These are phyloP conservation scores for Xylariaceae sp. DNA, from an alignment of 2,329 filamentous ascomycete genomes.

Conservation along the genomic window DNA sequence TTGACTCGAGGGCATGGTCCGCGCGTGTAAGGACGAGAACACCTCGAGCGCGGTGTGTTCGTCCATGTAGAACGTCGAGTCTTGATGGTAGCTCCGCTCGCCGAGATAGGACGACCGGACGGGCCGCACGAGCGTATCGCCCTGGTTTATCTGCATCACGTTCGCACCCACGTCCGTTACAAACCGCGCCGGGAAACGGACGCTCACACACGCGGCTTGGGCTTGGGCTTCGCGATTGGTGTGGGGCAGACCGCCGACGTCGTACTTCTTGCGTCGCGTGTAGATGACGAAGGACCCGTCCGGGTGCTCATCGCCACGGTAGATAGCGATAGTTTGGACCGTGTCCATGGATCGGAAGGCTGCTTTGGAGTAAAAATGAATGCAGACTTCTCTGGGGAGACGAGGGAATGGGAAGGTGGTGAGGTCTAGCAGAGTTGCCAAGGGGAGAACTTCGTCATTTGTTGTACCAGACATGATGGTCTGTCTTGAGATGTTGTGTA, in stretches of 20 bases:
- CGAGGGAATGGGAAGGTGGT: not conserved
- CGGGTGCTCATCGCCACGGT: not conserved
- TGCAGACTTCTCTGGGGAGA: not conserved
- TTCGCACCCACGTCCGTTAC: constrained; percentile 4
- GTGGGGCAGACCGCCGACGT: not conserved
- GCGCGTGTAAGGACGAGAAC: not conserved
- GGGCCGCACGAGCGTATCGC: not conserved
- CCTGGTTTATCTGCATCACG: constrained; percentile 7
- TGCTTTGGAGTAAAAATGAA: not conserved
- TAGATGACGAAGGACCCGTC: not conserved
- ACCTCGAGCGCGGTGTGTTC: not conserved
- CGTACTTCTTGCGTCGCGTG: not conserved
- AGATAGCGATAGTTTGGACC: not conserved
- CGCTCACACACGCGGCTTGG: not conserved
- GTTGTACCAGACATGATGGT: no score
- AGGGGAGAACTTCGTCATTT: no score
- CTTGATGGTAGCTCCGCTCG: not conserved
- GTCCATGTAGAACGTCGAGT: constrained; percentile 8
- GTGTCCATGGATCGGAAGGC: not conserved
- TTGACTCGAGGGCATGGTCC: not conserved
- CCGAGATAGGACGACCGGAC: not conserved
- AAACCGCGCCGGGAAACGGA: not conserved
- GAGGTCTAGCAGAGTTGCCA: no score
- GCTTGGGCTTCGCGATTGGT: not conserved
- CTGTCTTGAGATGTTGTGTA: no score